phyloP scores from a whole-genome alignment of 441 rosid species.

The Adansonia gregorii region DNA sequence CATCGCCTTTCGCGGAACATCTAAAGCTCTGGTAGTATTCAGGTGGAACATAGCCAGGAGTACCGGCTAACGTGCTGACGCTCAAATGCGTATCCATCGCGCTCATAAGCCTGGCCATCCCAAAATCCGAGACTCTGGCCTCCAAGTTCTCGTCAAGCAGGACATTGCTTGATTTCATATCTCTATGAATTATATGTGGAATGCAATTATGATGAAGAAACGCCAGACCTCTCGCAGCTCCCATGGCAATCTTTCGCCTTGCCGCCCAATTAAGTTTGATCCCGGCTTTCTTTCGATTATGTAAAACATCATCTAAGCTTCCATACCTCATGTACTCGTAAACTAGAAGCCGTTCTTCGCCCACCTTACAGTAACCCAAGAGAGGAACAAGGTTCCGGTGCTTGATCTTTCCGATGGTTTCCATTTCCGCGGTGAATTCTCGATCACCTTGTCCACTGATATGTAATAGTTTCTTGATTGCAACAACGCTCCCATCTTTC shows the following conservation, averaged over 20 bases:
- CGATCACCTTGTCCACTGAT: conserved; percentile 95
- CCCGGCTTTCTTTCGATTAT: conserved; percentile 63
- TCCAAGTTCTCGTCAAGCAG: conserved; percentile 78
- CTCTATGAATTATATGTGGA: conserved; percentile 93
- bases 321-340: conserved; percentile 95
- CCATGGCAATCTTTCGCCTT: conserved; percentile 85
- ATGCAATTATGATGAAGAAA: conserved; percentile 92
- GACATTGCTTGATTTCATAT: conserved; percentile 98
- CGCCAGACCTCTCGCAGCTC: conserved; percentile 88
- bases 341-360: conserved; percentile 92
- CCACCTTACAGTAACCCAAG: conserved; percentile 90
- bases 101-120: conserved; percentile 92
- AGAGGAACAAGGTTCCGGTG: conserved; percentile 93
- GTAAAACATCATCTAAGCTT: conserved; percentile 91
- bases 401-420: conserved; percentile 94
- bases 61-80: conserved; percentile 97
- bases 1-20: conserved; percentile 90
- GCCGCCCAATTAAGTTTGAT: conserved; percentile 77
- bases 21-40: conserved; percentile 97
- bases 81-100: conserved; percentile 94
- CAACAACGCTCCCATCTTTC: conserved; percentile 85
- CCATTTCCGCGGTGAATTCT: conserved; percentile 98
- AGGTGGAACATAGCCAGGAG: conserved; percentile 98
- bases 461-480: conserved; percentile 88
- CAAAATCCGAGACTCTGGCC: conserved; percentile 95